phyloP scores from a whole-genome alignment of 768 basidiomycete species.

The Leccinum subtestaceum region DNA sequence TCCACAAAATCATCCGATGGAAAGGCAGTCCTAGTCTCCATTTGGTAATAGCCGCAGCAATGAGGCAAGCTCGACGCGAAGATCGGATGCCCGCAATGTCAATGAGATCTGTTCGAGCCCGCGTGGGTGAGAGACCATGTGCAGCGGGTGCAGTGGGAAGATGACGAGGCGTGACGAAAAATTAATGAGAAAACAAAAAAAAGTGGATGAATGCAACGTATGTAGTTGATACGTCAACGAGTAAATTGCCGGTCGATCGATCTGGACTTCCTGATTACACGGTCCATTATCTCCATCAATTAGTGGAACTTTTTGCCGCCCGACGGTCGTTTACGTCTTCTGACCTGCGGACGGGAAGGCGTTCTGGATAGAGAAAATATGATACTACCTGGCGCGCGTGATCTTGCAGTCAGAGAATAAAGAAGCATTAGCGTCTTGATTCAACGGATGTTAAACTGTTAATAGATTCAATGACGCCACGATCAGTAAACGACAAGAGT shows the following conservation, averaged over 20 bases:
- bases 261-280: background rate
- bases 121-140: background rate
- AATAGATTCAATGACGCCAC: slow-evolving; percentile 8
- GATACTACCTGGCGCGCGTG: background rate
- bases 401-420: background rate
- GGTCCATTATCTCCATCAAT: slow-evolving; percentile 1
- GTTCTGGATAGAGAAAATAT: slow-evolving; percentile 5
- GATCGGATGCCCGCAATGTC: background rate
- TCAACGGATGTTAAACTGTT: slow-evolving; percentile 1
- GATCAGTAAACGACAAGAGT: slow-evolving; percentile 1
- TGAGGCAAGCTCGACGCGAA: background rate
- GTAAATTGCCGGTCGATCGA: background rate
- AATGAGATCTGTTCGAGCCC: background rate
- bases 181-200: background rate
- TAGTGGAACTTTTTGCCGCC: background rate
- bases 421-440: background rate
- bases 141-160: background rate
- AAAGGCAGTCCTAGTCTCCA: background rate
- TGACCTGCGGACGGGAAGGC: background rate
- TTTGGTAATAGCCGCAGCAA: background rate
- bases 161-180: background rate
- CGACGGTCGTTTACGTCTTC: slow-evolving; percentile 20
- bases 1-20: background rate
- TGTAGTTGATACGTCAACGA: slow-evolving; percentile 6
- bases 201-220: background rate